Percentiles rank a stretch among this genome's conserved stretches.
phyloP scores from a whole-genome alignment of 768 basidiomycete species.

The Mrakia frigida region DNA sequence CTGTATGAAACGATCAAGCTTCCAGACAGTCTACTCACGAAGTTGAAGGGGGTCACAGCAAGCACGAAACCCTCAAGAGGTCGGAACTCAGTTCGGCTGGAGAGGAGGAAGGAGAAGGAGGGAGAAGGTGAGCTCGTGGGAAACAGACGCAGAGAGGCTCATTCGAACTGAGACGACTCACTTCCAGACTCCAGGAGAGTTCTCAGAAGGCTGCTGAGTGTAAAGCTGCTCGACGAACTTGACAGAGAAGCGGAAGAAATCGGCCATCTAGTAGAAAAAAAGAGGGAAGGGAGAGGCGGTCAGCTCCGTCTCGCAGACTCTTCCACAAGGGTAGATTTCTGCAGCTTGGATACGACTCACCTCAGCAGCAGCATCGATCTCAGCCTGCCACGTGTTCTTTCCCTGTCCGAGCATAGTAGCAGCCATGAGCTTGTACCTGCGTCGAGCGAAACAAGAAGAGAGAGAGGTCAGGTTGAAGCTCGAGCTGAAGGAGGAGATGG shows the following conservation, averaged over 20 bases:
- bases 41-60: constrained; percentile 94
- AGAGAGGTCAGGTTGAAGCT: not conserved
- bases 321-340: not conserved
- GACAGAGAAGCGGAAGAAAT: constrained; percentile 95
- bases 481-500: no score
- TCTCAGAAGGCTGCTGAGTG: constrained; percentile 78
- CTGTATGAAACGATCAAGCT: rapidly evolving
- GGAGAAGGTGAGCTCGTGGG: not conserved
- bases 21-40: constrained; percentile 34
- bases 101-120: not conserved
- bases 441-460: constrained; percentile 40
- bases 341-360: constrained; percentile 51
- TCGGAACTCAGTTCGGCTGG: constrained; percentile 89
- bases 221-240: constrained; percentile 96
- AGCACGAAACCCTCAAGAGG: constrained; percentile 97
- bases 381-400: constrained; percentile 99
- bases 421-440: constrained; percentile 88
- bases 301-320: not conserved
- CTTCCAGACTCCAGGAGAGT: constrained; percentile 89
- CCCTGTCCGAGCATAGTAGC: constrained; percentile 98
- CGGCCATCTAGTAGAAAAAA: constrained; percentile 55
- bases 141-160: not conserved
- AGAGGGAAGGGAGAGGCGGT: constrained; percentile 5
- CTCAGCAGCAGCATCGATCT: constrained; percentile 98
- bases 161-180: constrained; percentile 48